phyloP scores from a whole-genome alignment of 139 green algal species.

The Diplosphaera chodatii region DNA sequence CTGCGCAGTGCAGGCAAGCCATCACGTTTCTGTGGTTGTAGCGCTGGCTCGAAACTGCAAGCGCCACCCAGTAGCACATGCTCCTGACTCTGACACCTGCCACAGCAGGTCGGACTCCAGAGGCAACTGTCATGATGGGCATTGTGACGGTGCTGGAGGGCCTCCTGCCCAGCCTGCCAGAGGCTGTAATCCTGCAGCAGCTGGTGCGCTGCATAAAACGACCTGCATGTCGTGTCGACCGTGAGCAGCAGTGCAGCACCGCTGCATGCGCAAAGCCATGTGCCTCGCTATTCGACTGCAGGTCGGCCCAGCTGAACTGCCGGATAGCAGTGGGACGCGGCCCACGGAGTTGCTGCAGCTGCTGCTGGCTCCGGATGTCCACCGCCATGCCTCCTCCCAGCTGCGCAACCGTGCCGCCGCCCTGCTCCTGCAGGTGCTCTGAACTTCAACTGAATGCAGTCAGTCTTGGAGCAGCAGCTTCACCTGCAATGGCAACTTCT shows the following conservation, averaged over 20 bases:
- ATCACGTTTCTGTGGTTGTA: too few species aligned
- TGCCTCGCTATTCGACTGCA: too few species aligned
- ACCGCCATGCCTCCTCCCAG: conserved; percentile 7
- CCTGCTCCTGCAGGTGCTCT: conserved; percentile 18
- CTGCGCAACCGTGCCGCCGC: conserved; percentile 15
- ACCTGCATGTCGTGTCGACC: too few species aligned
- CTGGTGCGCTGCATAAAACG: too few species aligned
- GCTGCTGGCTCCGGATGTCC: conserved; percentile 10
- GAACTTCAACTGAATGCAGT: too few species aligned
- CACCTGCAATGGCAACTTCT: too few species aligned
- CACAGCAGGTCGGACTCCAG: neutral
- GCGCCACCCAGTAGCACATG: too few species aligned
- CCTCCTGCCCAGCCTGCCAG: conserved; percentile 12
- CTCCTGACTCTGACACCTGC: too few species aligned
- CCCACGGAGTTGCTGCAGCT: conserved; percentile 7
- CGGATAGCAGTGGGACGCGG: neutral
- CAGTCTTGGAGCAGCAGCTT: too few species aligned
- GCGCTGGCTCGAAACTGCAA: too few species aligned
- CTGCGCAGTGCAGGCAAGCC: neutral
- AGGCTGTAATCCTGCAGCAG: conserved; percentile 2
- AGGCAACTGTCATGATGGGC: conserved; percentile 6
- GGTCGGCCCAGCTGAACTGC: neutral
- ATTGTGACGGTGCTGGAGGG: conserved; percentile 18
- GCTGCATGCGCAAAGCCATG: too few species aligned
- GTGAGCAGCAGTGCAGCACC: too few species aligned